phyloP scores from a whole-genome alignment of 805 yeast genomes.

The Deakozyma indianensis region DNA sequence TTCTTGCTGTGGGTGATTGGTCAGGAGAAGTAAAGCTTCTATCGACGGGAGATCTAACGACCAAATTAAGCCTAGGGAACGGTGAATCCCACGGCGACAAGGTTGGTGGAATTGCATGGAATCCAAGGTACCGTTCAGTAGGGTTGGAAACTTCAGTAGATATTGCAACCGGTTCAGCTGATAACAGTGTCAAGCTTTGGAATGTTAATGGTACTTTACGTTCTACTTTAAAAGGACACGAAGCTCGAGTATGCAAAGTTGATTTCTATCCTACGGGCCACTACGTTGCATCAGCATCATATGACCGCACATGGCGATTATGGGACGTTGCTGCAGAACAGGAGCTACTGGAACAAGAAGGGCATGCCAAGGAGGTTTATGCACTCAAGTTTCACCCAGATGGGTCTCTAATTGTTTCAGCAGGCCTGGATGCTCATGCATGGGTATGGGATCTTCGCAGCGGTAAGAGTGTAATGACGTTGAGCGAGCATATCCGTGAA shows the following conservation, averaged over 20 bases:
- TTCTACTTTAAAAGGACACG: slow-evolving; percentile 27
- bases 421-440: slow-evolving; percentile 62
- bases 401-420: slow-evolving; percentile 63
- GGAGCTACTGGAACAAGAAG: slow-evolving; percentile 62
- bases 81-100: slow-evolving; percentile 46
- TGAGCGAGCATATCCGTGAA: slow-evolving; percentile 59
- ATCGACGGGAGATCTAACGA: slow-evolving; percentile 25
- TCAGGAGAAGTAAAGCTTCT: slow-evolving; percentile 51
- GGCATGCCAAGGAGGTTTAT: slow-evolving; percentile 65
- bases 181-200: slow-evolving; percentile 10
- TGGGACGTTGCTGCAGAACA: slow-evolving; percentile 52
- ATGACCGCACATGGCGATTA: slow-evolving; percentile 74
- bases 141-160: slow-evolving; percentile 35
- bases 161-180: slow-evolving; percentile 11
- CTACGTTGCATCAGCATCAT: slow-evolving; percentile 56
- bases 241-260: slow-evolving; percentile 41
- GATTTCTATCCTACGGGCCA: slow-evolving; percentile 52
- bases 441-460: slow-evolving; percentile 78
- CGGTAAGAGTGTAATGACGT: slow-evolving; percentile 45
- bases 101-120: slow-evolving; percentile 60
- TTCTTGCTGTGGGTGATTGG: slow-evolving; percentile 69
- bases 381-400: slow-evolving; percentile 41
- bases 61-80: slow-evolving; percentile 11
- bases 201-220: neutral
- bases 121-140: slow-evolving; percentile 19